Percentiles rank a stretch among this genome's conserved stretches.
Evolutionary conservation across 2,329 filamentous ascomycete genomes (phyloP).

Genomic region (Monosporascus ibericus): DNA sequence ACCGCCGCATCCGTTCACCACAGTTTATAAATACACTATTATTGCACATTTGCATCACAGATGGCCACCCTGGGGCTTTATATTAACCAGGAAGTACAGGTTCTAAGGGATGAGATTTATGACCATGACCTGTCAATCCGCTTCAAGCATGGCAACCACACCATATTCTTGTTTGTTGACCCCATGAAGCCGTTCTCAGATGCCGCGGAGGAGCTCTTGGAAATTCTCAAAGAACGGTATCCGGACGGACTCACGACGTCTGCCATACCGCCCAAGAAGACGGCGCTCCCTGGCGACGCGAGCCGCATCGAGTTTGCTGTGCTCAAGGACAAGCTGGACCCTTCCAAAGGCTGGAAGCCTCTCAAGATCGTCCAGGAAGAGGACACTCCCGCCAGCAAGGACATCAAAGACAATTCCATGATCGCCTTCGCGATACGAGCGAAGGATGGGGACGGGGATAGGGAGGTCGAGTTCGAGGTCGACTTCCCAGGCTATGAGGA

Average conservation of each 20-base stretch:
- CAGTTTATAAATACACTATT: not conserved
- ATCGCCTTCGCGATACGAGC: conserved; percentile 44
- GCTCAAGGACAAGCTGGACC: conserved; percentile 38
- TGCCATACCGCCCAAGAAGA: conserved; percentile 25
- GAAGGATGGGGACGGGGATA: conserved; percentile 29
- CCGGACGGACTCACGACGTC: conserved; percentile 43
- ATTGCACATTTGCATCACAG: not conserved
- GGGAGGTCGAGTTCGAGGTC: conserved; percentile 37
- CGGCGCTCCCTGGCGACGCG: conserved; percentile 33
- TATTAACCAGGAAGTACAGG: conserved; percentile 5
- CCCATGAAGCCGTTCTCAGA: conserved; percentile 49
- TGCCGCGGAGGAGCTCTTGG: conserved; percentile 53
- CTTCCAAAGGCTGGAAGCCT: conserved; percentile 42
- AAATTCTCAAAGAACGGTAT: conserved; percentile 51
- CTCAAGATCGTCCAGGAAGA: conserved; percentile 30
- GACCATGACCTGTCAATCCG: conserved; percentile 48
- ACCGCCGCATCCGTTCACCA: not conserved
- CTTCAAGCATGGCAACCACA: conserved; percentile 68
- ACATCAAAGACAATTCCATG: conserved; percentile 39
- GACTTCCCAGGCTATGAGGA: conserved; percentile 37
- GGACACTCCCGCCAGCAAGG: conserved; percentile 35
- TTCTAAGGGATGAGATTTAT: conserved; percentile 10
- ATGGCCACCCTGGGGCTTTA: no score
- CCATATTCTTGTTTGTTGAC: conserved; percentile 62
- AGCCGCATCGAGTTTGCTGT: conserved; percentile 41